Evolutionary conservation across 2,329 filamentous ascomycete genomes (phyloP).

Genomic region (Ophiobolus disseminans): DNA sequence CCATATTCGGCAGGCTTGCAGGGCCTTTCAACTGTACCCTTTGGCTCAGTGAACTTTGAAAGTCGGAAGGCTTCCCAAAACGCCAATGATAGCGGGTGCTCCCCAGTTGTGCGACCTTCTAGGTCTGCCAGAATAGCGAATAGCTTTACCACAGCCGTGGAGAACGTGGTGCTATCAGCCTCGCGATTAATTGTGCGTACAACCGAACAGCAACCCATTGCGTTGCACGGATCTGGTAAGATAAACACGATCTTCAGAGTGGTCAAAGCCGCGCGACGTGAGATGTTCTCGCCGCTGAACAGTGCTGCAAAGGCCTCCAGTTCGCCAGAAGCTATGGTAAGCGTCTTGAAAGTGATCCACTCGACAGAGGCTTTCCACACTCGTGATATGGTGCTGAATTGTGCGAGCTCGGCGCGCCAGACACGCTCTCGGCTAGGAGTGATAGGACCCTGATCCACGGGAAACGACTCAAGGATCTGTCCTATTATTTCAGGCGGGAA

Average conservation of each 20-base stretch:
- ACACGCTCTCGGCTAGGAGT: too few species aligned
- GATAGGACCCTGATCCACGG: too few species aligned
- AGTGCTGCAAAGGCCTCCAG: constrained; percentile 10
- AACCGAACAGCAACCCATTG: constrained; percentile 3
- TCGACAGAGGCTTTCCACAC: constrained; percentile 11
- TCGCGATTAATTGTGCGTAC: constrained; percentile 1
- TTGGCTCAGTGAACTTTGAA: background rate
- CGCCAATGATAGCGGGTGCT: background rate
- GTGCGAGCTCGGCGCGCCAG: background rate
- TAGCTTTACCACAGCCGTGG: constrained; percentile 2
- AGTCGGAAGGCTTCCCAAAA: background rate
- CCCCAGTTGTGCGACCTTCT: background rate
- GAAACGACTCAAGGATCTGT: too few species aligned
- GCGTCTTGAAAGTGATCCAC: constrained; percentile 6
- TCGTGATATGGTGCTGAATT: constrained; percentile 7
- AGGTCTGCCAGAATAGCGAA: constrained; percentile 7
- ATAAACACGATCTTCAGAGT: constrained; percentile 3
- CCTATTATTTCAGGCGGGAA: too few species aligned
- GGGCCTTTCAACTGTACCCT: background rate
- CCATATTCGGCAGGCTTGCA: background rate
- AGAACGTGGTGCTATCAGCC: constrained; percentile 8
- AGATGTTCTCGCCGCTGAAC: constrained; percentile 5
- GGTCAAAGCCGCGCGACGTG: constrained; percentile 1
- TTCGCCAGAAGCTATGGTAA: constrained; percentile 5
- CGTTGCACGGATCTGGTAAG: constrained; percentile 1